Conservation (phyloP, 2,329 filamentous ascomycete species). For the Colletotrichum sp. region DNA sequence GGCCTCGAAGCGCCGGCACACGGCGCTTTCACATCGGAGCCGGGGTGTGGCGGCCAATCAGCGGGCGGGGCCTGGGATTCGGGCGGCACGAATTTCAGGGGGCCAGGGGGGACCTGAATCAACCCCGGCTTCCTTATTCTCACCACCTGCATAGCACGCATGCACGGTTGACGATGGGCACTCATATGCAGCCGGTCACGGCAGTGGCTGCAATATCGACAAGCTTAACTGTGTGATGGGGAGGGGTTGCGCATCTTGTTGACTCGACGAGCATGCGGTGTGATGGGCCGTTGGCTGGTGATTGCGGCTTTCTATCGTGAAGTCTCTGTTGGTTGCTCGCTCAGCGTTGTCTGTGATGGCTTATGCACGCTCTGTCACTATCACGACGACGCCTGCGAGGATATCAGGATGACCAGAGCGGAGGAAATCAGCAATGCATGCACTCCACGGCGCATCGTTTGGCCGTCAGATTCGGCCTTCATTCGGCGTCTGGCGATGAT, state of each 20-base stretch:
- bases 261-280: neutral
- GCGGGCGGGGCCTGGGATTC: neutral
- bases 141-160: neutral
- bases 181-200: neutral
- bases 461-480: neutral
- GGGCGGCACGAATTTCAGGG: constrained; percentile 15
- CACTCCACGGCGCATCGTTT: neutral
- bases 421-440: neutral
- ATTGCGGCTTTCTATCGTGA: neutral
- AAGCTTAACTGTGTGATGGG: constrained; percentile 3
- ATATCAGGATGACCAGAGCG: no score
- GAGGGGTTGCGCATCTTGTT: neutral
- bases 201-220: constrained; percentile 9
- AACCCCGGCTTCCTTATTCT: neutral
- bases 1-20: constrained; percentile 23
- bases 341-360: neutral
- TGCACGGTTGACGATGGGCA: neutral
- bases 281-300: neutral
- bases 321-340: neutral
- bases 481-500: constrained; percentile 5
- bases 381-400: neutral
- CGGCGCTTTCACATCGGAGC: constrained; percentile 21
- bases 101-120: neutral
- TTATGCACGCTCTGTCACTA: constrained; percentile 5
- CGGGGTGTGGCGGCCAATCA: constrained; percentile 19